Conservation (phyloP, 228 moss, liverwort and hornwort species). For the Sphagnum magellanicum region DNA sequence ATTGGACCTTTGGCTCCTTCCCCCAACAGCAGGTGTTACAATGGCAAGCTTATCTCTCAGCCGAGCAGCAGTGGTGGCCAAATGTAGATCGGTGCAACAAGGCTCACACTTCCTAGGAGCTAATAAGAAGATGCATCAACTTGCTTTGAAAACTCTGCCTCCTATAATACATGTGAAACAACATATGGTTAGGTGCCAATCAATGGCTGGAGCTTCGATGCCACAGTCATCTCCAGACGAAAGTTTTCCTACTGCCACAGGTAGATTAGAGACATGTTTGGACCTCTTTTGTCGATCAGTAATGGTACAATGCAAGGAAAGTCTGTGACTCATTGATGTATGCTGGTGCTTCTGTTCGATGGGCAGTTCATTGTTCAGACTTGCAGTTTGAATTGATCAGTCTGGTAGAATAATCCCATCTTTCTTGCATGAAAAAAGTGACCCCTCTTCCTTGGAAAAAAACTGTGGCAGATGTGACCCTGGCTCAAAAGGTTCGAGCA, state of each 20-base stretch:
- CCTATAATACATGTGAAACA: background rate
- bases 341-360: background rate
- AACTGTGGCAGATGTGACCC: constrained; percentile 51
- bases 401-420: background rate
- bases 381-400: background rate
- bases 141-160: background rate
- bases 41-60: background rate
- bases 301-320: background rate
- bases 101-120: background rate
- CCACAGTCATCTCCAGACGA: background rate
- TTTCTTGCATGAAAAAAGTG: background rate
- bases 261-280: background rate
- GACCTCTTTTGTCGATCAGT: background rate
- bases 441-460: background rate
- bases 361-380: background rate
- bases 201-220: background rate
- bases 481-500: constrained; percentile 64
- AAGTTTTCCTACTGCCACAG: background rate
- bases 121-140: background rate
- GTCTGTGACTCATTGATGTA: background rate
- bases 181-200: background rate
- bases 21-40: background rate
- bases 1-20: too few relatives aligned
- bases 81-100: background rate
- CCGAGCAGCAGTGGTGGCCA: background rate